Base-by-base conservation (phyloP, 148 eudicot species). In the Amaranthus palmeri region DNA sequence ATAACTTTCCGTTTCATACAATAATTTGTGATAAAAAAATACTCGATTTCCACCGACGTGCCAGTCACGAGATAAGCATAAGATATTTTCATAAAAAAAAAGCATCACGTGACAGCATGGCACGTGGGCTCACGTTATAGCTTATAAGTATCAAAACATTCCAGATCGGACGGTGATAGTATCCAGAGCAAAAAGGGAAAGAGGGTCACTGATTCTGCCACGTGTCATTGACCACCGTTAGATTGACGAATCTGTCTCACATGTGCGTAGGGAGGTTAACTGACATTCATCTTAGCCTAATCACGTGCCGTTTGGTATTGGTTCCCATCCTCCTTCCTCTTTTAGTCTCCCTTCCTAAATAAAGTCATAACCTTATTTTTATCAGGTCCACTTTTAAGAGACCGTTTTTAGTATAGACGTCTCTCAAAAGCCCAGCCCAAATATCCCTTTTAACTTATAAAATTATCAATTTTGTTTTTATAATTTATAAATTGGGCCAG, bases 141-240 rank as follows among this genome's bases (percentile, higher is more conserved):
- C 9, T 7, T 42, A 44, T 11, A 43, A 41, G 10, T 13, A 58
- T 68, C 66, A 67, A 65, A 13, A 6, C n/a, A 5, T 36, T 40
- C 53, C 71, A 59, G 58, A 78, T 78, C 77, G 15, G 52, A 78
- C 17, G 77, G 72, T 54, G 51, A 45, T 48, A 49, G 53, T 45
- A 65, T 52, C 52, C 61, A 44, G 11, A 50, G n/a, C n/a, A 68
- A 48, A 59, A 56, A 52, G 10, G 47, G 0, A 63, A 65, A 2
- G 13, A n/a, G 12, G 13, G n/a, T 44, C 72, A 50, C 65, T 9
- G 71, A 63, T 81, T 49, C 10, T 0, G 79, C 81, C 85, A 79
- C 81, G 85, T 83, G 83, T 72, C 79, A 79, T 79, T 86, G 85
- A 81, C 83, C 85, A 81, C 87, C 87, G 80, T 77, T 79, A 51